Evolutionary conservation across 2,329 filamentous ascomycete species (phyloP).

Genomic region (Blastomyces silverae): DNA sequence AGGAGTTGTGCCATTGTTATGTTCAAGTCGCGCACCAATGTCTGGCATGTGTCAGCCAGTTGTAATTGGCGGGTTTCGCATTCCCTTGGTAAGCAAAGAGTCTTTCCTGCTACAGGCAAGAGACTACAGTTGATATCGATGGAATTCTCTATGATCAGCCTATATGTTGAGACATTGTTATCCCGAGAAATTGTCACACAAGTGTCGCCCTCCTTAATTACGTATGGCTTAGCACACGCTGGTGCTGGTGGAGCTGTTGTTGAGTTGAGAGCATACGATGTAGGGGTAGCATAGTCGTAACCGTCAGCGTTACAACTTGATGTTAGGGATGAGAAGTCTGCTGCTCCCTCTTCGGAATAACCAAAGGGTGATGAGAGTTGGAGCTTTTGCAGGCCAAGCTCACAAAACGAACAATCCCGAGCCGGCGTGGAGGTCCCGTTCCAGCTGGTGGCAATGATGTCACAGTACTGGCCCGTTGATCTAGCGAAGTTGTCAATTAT

Average conservation of each 20-base stretch:
- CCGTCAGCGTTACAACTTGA: conserved; percentile 15
- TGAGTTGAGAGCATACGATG: conserved; percentile 14
- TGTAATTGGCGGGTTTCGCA: conserved; percentile 17
- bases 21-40: conserved; percentile 8
- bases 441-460: background rate
- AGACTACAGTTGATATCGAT: background rate
- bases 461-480: background rate
- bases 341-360: conserved; percentile 18
- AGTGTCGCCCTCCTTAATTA: conserved; percentile 2
- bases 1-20: conserved; percentile 18
- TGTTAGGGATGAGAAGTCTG: conserved; percentile 10
- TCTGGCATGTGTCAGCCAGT: conserved; percentile 18
- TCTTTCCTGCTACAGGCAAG: background rate
- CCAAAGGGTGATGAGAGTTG: conserved; percentile 21
- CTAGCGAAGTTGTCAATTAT: background rate
- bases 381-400: conserved; percentile 16
- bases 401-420: conserved; percentile 19
- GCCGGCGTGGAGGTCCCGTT: conserved; percentile 4
- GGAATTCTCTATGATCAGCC: background rate
- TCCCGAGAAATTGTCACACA: background rate
- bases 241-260: conserved; percentile 14
- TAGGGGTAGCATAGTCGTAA: conserved; percentile 18
- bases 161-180: conserved; percentile 1
- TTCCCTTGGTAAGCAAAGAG: conserved; percentile 14
- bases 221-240: background rate